Base-by-base conservation (phyloP, 108 stramenopile genomes). In the Schizochytrium sp. region DNA sequence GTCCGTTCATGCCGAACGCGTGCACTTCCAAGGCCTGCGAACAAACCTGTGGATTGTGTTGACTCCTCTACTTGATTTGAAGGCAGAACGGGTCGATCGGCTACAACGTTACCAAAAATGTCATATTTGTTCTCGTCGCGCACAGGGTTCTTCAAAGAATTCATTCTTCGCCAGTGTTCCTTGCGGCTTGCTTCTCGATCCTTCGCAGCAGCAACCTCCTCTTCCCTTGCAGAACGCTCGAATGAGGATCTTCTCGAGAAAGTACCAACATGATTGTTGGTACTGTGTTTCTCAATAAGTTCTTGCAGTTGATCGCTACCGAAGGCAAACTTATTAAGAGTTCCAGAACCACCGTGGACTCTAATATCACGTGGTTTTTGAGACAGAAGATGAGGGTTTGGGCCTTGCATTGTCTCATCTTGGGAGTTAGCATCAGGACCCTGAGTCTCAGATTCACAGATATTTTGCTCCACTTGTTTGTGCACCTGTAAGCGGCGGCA, bases 101-200 rank as follows among this genome's bases (percentile, higher is more conserved):
- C 17, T n/a, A 83, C 76, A 10, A 10, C 55, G 53, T 83, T 83
- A n/a, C 76, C 76, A 83, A 83, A 83, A 83, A 83, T 83, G 53
- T 83, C 76, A 55, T 55, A 83, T n/a, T 83, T 83, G 10, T 55
- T 13, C 8, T 83, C 47, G 5, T 7, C 28, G 10, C 40, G 76
- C n/a, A 55, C 50, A 13, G 53, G 76, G 0, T 50, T 47, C 50
- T 55, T 49, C 0, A 55, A 38, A 10, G 47, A 5, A 38, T n/a
- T 42, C 76, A 83, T 55, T 1, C 53, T 0, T 13, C 76, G 76
- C 5, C 5, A 83, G 10, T 83, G 76, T 10, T 83, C 76, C 76
- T 83, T 83, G 64, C 53, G 47, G 76, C 76, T 83, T 10, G 50
- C 55, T 53, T 83, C 47, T n/a, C 50, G 76, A 49, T 49, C 76